phyloP scores from a whole-genome alignment of 768 basidiomycete genomes.

The Mycena polygramma region DNA sequence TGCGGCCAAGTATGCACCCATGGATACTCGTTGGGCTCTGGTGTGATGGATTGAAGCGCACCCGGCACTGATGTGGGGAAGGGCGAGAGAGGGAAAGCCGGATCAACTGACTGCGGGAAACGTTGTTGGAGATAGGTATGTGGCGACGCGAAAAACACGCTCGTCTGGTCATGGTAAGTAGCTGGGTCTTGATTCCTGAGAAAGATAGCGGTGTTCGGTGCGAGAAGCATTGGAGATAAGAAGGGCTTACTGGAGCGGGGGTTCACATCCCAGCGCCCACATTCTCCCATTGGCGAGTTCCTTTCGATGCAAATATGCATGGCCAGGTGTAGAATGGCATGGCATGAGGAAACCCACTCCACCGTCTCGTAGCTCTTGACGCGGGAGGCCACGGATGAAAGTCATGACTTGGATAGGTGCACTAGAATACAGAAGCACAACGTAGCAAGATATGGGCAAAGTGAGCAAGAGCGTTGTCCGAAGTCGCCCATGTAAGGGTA shows the following conservation, averaged over 20 bases:
- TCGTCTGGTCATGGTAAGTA: constrained; percentile 84
- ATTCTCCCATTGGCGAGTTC: constrained; percentile 70
- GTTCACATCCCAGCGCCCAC: constrained; percentile 95
- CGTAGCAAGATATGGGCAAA: constrained; percentile 75
- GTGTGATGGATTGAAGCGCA: constrained; percentile 23
- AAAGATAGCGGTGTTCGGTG: constrained; percentile 26
- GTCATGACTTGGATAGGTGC: constrained; percentile 85
- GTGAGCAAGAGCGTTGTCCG: constrained; percentile 63
- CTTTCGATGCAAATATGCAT: constrained; percentile 84
- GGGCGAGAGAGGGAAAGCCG: constrained; percentile 74
- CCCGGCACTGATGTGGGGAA: constrained; percentile 67
- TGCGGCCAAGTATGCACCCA: constrained; percentile 87
- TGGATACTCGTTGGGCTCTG: constrained; percentile 48
- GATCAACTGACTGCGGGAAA: constrained; percentile 76
- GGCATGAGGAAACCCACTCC: constrained; percentile 91
- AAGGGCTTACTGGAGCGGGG: constrained; percentile 80
- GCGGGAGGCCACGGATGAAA: constrained; percentile 70
- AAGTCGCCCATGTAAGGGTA: constrained; percentile 57
- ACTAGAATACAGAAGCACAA: constrained; percentile 80
- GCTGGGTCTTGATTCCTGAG: constrained; percentile 63
- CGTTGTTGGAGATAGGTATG: constrained; percentile 70
- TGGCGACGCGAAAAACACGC: constrained; percentile 84
- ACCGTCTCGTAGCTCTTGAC: constrained; percentile 55
- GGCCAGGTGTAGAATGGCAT: constrained; percentile 96
- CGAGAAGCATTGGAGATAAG: constrained; percentile 2